Evolutionary conservation across 228 moss, liverwort and hornwort species (phyloP), one percentile per base, ranked within the genome.

Genomic region (Sphagnum fallax): DNA sequence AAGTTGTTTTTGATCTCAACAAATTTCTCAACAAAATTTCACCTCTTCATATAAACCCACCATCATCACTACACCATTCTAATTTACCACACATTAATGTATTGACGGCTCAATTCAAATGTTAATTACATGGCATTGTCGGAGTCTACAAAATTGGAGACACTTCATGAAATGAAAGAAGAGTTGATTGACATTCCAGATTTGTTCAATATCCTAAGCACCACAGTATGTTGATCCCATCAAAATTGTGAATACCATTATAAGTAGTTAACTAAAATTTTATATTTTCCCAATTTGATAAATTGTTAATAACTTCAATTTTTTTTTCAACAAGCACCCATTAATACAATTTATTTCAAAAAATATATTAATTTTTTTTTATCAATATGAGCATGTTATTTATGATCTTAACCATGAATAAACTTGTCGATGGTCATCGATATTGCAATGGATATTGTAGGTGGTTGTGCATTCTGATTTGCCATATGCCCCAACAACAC

Each of bases 391-490:
- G 60, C 14, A 60, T 14, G 60, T 16, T 60, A 60, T n/a, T 16
- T 60, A 60, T n/a, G 60, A 14, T 32, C 32, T 32, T 32, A 32
- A 32, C 2, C 32, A 32, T 32, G 32, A 32, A 32, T 32, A 32
- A 32, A 32, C 32, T 32, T 32, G 32, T 32, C 2, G 3, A 32
- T 32, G 32, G 32, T 32, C 32, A 32, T 32, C 32, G 32, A 32
- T 32, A 32, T 32, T 32, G 32, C 32, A 49, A 12, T 10, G 48
- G 12, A 48, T 13, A 48, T 9, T 13, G 15, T 72, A 87, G 86
- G 80, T 87, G 65, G 67, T 74, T 59, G 75, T 57, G 57, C 76
- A 83, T 61, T 80, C 80, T 62, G 83, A 87, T 76, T 71, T 83
- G 66, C 78, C 80, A 6, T 87, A 87, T 52, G 61, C 80, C 12